phyloP scores from a whole-genome alignment of 371 early-diverging fungal species.

The Capillidium rhysosporum region DNA sequence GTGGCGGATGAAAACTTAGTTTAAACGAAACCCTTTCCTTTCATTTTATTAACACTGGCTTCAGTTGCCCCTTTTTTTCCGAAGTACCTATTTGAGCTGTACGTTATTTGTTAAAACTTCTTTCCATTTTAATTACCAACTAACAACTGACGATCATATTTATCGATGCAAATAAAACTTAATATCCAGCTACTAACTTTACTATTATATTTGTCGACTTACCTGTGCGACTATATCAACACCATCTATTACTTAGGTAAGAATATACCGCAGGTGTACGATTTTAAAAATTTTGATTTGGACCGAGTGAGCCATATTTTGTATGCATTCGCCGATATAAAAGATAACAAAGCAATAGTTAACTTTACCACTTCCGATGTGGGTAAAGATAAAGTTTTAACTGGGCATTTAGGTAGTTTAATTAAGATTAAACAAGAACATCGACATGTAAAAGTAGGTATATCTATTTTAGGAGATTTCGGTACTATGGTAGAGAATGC shows the following conservation, averaged over 20 bases:
- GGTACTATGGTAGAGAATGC: not conserved
- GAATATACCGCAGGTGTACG: not conserved
- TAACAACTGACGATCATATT: no score
- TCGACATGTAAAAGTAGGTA: not conserved
- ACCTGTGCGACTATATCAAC: not conserved
- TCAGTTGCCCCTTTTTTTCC: no score
- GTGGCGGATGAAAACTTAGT: no score
- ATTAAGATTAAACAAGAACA: constrained; percentile 1
- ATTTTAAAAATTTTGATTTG: constrained; percentile 1
- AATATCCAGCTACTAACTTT: no score
- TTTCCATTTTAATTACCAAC: no score
- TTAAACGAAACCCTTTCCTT: no score
- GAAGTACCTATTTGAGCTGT: no score
- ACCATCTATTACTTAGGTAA: constrained; percentile 3
- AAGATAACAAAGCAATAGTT: not conserved
- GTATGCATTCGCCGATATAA: constrained; percentile 5
- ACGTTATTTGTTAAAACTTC: no score
- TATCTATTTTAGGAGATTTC: constrained; percentile 4
- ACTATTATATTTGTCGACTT: no score
- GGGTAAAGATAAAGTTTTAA: not conserved
- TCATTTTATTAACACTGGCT: no score
- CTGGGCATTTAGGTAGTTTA: not conserved
- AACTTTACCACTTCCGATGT: not conserved
- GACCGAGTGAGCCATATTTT: not conserved
- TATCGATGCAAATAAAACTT: no score